Evolutionary conservation across 495 filamentous ascomycete species (phyloP).

Genomic region (Hypoxylon fuscum): DNA sequence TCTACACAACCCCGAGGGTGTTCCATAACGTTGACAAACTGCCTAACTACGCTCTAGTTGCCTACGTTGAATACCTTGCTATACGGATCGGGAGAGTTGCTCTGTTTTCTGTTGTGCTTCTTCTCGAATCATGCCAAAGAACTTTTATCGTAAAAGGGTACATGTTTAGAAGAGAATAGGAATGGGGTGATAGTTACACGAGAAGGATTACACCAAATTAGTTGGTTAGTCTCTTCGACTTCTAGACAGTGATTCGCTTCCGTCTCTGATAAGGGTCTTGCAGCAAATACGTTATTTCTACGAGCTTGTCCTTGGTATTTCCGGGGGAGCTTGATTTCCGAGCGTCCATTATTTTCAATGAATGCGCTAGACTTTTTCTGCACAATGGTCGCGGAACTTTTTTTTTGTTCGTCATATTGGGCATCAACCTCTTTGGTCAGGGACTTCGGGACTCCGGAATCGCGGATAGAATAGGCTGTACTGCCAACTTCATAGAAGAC

Average conservation of each 20-base stretch:
- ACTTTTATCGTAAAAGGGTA: background rate
- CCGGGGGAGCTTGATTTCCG: background rate
- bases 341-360: too few relatives aligned
- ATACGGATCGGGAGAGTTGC: background rate
- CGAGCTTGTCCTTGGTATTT: background rate
- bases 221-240: background rate
- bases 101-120: background rate
- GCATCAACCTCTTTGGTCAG: constrained; percentile 7
- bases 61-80: background rate
- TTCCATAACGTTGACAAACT: constrained; percentile 4
- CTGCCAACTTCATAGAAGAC: constrained; percentile 4
- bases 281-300: constrained; percentile 2
- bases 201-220: background rate
- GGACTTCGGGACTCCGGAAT: background rate
- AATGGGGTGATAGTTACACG: too few relatives aligned
- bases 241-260: background rate
- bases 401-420: constrained; percentile 22
- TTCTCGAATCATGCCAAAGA: background rate
- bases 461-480: background rate
- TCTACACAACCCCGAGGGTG: constrained; percentile 8
- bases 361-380: too few relatives aligned
- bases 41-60: background rate
- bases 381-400: constrained; percentile 6
- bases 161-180: background rate
- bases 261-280: constrained; percentile 4